phyloP scores from a whole-genome alignment of 345 rosid species.

The Dovyalis caffra region DNA sequence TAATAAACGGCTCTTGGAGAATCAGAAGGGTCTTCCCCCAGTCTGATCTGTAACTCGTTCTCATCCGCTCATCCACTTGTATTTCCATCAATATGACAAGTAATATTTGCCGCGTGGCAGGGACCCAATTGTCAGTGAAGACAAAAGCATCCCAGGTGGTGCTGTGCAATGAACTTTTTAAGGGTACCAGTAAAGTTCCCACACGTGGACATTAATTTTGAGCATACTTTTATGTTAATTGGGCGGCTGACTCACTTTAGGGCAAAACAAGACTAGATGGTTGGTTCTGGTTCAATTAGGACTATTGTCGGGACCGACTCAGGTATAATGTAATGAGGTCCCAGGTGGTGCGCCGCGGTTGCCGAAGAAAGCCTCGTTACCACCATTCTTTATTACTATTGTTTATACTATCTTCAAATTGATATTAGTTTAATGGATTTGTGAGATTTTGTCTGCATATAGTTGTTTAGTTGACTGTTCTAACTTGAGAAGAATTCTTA shows the following conservation, averaged over 20 bases:
- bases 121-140: background rate
- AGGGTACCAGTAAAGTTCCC: background rate
- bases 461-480: background rate
- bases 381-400: background rate
- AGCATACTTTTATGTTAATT: background rate
- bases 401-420: background rate
- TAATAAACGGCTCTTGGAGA: conserved; percentile 14
- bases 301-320: background rate
- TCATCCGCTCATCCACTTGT: conserved; percentile 2
- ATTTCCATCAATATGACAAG: background rate
- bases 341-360: conserved; percentile 1
- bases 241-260: background rate
- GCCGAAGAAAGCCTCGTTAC: background rate
- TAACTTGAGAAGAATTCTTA: background rate
- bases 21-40: background rate
- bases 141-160: background rate
- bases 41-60: conserved; percentile 16
- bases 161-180: no score
- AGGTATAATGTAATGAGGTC: background rate
- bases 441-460: background rate
- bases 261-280: background rate
- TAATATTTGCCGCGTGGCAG: background rate
- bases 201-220: background rate
- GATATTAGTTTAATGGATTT: no score
- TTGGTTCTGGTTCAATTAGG: background rate